These are phyloP conservation scores for Maudiozyma saulgeensis DNA, from an alignment of 805 yeast species.

Conservation along the genomic window DNA sequence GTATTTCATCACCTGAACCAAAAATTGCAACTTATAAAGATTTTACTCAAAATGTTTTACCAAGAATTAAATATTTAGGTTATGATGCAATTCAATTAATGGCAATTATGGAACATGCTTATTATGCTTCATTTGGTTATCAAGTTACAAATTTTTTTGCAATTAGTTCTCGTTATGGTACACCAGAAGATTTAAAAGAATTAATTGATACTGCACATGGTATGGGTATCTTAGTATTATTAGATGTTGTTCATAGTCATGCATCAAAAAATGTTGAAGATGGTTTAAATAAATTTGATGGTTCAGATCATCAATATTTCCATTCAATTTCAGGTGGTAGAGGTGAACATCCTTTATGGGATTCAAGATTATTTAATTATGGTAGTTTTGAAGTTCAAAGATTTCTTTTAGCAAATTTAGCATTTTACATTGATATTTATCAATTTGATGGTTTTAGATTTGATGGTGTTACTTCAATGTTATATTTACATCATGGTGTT, in stretches of 20 bases:
- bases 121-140: slow-evolving; percentile 96
- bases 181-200: slow-evolving; percentile 90
- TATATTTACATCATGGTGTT: slow-evolving; percentile 85
- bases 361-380: slow-evolving; percentile 87
- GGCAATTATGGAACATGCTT: slow-evolving; percentile 99
- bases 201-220: slow-evolving; percentile 87
- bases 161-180: slow-evolving; percentile 78
- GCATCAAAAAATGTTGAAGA: slow-evolving; percentile 91
- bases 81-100: slow-evolving; percentile 89
- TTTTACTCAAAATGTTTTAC: slow-evolving; percentile 70
- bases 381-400: slow-evolving; percentile 86
- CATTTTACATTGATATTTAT: slow-evolving; percentile 73
- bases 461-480: slow-evolving; percentile 94
- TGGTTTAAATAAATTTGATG: slow-evolving; percentile 88
- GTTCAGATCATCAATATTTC: slow-evolving; percentile 90
- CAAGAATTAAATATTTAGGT: slow-evolving; percentile 76
- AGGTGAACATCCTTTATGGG: slow-evolving; percentile 91
- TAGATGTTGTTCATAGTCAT: slow-evolving; percentile 94
- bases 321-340: slow-evolving; percentile 66
- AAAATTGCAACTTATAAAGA: slow-evolving; percentile 76
- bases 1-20: slow-evolving; percentile 88
- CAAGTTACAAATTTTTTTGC: slow-evolving; percentile 93
- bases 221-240: slow-evolving; percentile 72
- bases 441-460: slow-evolving; percentile 92
- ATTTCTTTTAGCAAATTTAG: slow-evolving; percentile 74